These are phyloP conservation scores for Phytophthora quininea DNA, from an alignment of 352 stramenopile species.

Conservation along the genomic window DNA sequence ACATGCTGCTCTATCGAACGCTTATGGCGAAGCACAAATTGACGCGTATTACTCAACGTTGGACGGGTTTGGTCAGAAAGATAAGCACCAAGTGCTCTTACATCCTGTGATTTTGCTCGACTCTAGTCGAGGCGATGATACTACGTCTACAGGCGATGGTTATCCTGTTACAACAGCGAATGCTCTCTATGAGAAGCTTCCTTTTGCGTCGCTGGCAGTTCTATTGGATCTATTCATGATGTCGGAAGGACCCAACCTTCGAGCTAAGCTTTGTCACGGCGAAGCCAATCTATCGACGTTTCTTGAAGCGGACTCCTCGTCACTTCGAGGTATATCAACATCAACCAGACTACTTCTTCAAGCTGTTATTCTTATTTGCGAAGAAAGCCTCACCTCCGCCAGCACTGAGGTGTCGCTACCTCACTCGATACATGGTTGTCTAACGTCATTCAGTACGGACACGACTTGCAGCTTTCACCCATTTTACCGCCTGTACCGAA, in stretches of 20 bases:
- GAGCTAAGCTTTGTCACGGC: slow-evolving; percentile 76
- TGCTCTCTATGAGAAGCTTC: slow-evolving; percentile 55
- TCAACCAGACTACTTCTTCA: slow-evolving; percentile 48
- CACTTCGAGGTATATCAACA: slow-evolving; percentile 16
- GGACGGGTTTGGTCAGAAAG: slow-evolving; percentile 77
- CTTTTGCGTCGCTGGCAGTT: slow-evolving; percentile 43
- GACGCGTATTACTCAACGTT: slow-evolving; percentile 82
- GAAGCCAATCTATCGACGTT: slow-evolving; percentile 54
- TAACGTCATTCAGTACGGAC: slow-evolving; percentile 24
- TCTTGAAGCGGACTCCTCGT: not conserved
- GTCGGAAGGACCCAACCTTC: slow-evolving; percentile 61
- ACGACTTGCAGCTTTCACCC: slow-evolving; percentile 63
- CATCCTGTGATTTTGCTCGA: slow-evolving; percentile 43
- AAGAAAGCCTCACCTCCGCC: not conserved
- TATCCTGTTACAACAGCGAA: slow-evolving; percentile 34
- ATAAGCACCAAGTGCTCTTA: slow-evolving; percentile 79
- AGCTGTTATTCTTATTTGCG: slow-evolving; percentile 36
- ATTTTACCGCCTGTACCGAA: slow-evolving; percentile 52
- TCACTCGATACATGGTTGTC: not conserved
- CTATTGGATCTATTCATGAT: slow-evolving; percentile 85
- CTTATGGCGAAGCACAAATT: slow-evolving; percentile 59
- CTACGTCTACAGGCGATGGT: not conserved
- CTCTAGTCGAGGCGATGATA: not conserved
- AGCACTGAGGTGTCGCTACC: not conserved
- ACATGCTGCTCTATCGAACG: slow-evolving; percentile 32